phyloP scores from a whole-genome alignment of 176 grass and related monocot species.

The Zea luxurians region DNA sequence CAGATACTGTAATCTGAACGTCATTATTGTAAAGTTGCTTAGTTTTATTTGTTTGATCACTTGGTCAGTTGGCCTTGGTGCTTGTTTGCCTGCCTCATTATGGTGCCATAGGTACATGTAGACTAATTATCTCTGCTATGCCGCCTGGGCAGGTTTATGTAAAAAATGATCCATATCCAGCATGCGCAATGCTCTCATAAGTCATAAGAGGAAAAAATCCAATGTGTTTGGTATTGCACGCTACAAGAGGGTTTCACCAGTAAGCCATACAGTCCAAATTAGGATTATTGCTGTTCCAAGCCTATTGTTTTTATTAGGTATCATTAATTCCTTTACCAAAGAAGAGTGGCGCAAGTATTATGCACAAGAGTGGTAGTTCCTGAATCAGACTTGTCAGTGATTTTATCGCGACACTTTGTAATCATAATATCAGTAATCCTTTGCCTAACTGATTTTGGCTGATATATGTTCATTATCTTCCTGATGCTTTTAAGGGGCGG shows the following conservation, averaged over 20 bases:
- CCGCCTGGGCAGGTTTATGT: not conserved
- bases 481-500: conserved; percentile 54
- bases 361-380: not conserved
- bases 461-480: not conserved
- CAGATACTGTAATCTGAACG: conserved; percentile 10
- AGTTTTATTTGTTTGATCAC: not conserved
- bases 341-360: not conserved
- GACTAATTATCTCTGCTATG: not conserved
- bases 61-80: not conserved
- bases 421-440: not conserved
- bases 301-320: not conserved
- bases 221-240: not conserved
- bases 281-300: conserved; percentile 13
- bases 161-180: not conserved
- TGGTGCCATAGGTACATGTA: not conserved
- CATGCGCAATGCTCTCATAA: not conserved
- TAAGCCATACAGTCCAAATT: not conserved
- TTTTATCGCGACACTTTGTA: not conserved
- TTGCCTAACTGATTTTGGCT: not conserved
- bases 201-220: not conserved
- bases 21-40: conserved; percentile 6
- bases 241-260: not conserved
- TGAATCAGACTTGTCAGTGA: not conserved
- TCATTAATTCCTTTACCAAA: not conserved
- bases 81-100: conserved; percentile 5